Evolutionary conservation across 1,139 yeast species (phyloP), one percentile per base, ranked within the genome.

Genomic region (Petasospora fabianii): DNA sequence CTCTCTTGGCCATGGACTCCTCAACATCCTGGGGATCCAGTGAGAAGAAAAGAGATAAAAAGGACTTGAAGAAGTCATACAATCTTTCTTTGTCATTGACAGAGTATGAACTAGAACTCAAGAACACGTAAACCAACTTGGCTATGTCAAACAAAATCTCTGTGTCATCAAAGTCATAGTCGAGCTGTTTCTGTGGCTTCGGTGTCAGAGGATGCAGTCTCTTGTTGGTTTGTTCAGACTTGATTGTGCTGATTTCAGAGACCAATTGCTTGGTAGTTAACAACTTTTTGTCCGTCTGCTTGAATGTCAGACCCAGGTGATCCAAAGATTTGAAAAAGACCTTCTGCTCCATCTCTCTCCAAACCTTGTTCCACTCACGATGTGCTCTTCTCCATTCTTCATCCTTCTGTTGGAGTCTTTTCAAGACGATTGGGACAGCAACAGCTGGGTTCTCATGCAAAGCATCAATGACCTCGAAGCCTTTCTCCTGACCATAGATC

Each of bases 331-430:
- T 94, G 69, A 79, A 86, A 61, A 84, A 90, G 0, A 88, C 96
- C 56, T 88, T 90, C 58, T 88, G 96, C 60, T 94, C 98, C 67
- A 95, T 80, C 63, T 92, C 98, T 56, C 98, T 80, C 99, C 99
- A 92, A 20, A 90, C 96, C 60, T 92, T 92, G 63, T 92, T 92
- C 98, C 99, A 92, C 62, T 94, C 98, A 53, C 98, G 77, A 57
- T 92, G 98, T 1, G 97, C 92, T 49, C 97, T 79, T 62, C 90
- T 86, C 99, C 99, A 92, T 63, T 92, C 98, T 64, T 92, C 97
- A 60, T 94, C 98, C 65, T 92, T 92, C 64, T 92, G 97, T 64
- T 92, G 92, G 61, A 92, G 75, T 58, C 98, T 77, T 55, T 84
- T 84, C 59, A 92, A 70, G 12, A 92, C 95, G 49, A 92, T 80